Conservation (phyloP, 345 rosid species). For the Salix dunnii region DNA sequence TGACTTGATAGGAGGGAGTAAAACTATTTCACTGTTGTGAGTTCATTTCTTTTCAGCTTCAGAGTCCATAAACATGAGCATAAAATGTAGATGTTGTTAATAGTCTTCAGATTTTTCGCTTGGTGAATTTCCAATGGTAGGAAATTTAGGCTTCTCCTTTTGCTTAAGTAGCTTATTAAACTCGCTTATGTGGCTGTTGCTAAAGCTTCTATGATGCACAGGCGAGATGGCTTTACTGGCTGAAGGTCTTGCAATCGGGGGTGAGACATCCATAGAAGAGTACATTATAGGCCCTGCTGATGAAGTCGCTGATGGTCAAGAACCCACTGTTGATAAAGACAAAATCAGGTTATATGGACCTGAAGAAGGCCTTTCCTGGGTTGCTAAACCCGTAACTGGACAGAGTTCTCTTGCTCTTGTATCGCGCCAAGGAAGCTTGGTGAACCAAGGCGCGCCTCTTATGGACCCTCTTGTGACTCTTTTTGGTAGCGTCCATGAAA, state of each 20-base stretch:
- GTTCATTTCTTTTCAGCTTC: background rate
- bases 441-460: conserved; percentile 54
- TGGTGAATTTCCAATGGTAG: background rate
- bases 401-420: conserved; percentile 61
- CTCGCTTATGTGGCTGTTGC: background rate
- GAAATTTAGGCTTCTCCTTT: background rate
- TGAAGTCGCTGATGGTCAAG: conserved; percentile 54
- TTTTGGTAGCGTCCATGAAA: conserved; percentile 90
- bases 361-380: conserved; percentile 78
- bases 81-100: background rate
- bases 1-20: background rate
- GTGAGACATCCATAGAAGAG: conserved; percentile 85
- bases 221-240: conserved; percentile 97
- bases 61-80: background rate
- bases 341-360: conserved; percentile 70
- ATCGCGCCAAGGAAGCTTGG: conserved; percentile 87
- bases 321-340: conserved; percentile 54
- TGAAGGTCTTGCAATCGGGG: conserved; percentile 93
- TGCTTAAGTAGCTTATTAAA: background rate
- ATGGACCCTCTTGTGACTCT: conserved; percentile 92
- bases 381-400: conserved; percentile 80
- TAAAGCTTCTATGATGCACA: conserved; percentile 31
- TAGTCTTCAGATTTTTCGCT: background rate
- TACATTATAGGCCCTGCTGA: conserved; percentile 75
- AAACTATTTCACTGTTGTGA: background rate